phyloP scores from a whole-genome alignment of 768 basidiomycete genomes.

The Suillus brevipes region DNA sequence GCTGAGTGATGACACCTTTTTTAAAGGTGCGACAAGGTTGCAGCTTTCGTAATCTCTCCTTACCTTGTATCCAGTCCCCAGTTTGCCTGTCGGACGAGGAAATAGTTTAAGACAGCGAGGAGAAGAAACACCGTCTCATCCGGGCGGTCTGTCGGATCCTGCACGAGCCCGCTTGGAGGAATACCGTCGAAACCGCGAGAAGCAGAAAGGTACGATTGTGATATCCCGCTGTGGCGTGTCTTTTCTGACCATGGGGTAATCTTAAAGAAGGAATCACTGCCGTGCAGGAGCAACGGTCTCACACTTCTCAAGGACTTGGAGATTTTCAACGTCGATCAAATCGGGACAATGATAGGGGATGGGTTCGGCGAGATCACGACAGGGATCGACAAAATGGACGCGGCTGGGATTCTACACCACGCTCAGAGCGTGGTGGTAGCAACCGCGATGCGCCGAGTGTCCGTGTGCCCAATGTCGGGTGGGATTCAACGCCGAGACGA shows the following conservation, averaged over 20 bases:
- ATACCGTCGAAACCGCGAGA: slow-evolving; percentile 66
- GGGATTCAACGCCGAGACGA: slow-evolving; percentile 88
- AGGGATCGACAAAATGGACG: slow-evolving; percentile 30
- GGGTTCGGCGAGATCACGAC: slow-evolving; percentile 44
- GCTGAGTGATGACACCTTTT: slow-evolving; percentile 64
- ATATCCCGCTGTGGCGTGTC: background rate
- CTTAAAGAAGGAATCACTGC: slow-evolving; percentile 70
- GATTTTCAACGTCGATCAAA: slow-evolving; percentile 95
- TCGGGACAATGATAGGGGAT: slow-evolving; percentile 58
- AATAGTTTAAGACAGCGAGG: slow-evolving; percentile 71
- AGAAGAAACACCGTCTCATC: slow-evolving; percentile 92
- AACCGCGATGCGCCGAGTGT: slow-evolving; percentile 72
- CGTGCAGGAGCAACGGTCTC: slow-evolving; percentile 50
- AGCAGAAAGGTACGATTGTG: slow-evolving; percentile 54
- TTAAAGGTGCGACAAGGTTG: slow-evolving; percentile 70
- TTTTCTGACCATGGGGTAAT: background rate
- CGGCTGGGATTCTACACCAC: slow-evolving; percentile 64
- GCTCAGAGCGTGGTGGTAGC: slow-evolving; percentile 48
- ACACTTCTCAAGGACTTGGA: slow-evolving; percentile 77
- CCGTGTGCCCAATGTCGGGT: slow-evolving; percentile 87
- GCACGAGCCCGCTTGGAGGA: slow-evolving; percentile 77
- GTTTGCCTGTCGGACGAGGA: slow-evolving; percentile 57
- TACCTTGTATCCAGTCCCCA: slow-evolving; percentile 60
- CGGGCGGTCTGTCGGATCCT: slow-evolving; percentile 80
- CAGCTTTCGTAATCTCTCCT: no score